Evolutionary conservation across 176 grass and related monocot genomes (phyloP).

Genomic region (Rhynchospora tenuis): DNA sequence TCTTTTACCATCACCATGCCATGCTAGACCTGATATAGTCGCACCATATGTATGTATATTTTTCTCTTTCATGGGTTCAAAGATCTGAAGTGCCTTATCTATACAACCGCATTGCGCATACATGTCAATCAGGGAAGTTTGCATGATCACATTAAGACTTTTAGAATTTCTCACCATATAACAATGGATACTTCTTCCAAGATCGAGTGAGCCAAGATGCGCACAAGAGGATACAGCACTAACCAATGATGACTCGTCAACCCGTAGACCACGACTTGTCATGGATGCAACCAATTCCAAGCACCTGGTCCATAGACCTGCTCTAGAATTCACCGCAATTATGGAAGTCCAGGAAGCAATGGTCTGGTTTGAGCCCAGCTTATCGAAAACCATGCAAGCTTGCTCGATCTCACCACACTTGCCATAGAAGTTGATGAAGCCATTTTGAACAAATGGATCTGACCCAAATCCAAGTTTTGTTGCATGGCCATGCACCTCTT

Average conservation of each 20-base stretch:
- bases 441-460: constrained; percentile 63
- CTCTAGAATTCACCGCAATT: constrained; percentile 40
- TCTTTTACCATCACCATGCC: constrained; percentile 47
- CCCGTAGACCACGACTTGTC: constrained; percentile 31
- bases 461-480: constrained; percentile 44
- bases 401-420: constrained; percentile 46
- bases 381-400: constrained; percentile 38
- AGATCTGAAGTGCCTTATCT: constrained; percentile 39
- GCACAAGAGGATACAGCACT: constrained; percentile 51
- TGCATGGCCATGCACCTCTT: constrained; percentile 51
- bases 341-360: constrained; percentile 65
- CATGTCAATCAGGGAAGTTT: constrained; percentile 69
- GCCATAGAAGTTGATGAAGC: constrained; percentile 74
- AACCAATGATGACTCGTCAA: constrained; percentile 70
- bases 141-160: constrained; percentile 48
- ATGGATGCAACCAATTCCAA: constrained; percentile 46
- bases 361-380: constrained; percentile 28
- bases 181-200: constrained; percentile 51
- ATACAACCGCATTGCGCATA: constrained; percentile 41
- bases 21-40: constrained; percentile 52
- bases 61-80: constrained; percentile 36
- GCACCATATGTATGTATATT: constrained; percentile 57
- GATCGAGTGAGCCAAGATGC: constrained; percentile 47
- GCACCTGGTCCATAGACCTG: constrained; percentile 40
- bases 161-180: constrained; percentile 45